phyloP scores from a whole-genome alignment of 179 eudicot species.

The Vitellaria paradoxa region DNA sequence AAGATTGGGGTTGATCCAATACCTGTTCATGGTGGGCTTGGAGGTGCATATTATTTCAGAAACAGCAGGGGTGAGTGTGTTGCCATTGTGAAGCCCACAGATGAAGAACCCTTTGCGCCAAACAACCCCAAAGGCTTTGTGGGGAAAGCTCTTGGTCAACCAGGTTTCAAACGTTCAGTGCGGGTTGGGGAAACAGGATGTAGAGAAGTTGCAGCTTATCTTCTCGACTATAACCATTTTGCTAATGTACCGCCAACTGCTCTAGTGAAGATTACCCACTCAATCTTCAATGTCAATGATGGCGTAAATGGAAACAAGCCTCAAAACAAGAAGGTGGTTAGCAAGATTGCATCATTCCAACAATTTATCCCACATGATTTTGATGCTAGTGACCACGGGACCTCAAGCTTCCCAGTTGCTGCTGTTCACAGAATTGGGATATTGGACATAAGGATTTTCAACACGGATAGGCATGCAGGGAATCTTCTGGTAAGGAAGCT shows the following conservation, averaged over 20 bases:
- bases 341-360: slow-evolving; percentile 67
- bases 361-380: slow-evolving; percentile 62
- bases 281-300: slow-evolving; percentile 46
- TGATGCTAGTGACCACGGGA: slow-evolving; percentile 69
- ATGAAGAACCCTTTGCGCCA: slow-evolving; percentile 74
- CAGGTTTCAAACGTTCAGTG: slow-evolving; percentile 61
- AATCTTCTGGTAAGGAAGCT: slow-evolving; percentile 58
- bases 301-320: slow-evolving; percentile 37
- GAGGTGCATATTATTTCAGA: slow-evolving; percentile 59
- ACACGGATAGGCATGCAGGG: slow-evolving; percentile 68
- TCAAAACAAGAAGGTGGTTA: slow-evolving; percentile 25
- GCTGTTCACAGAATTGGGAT: slow-evolving; percentile 69
- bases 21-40: slow-evolving; percentile 52
- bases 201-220: slow-evolving; percentile 68
- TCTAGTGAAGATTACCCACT: slow-evolving; percentile 53
- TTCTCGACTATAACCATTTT: slow-evolving; percentile 51
- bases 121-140: slow-evolving; percentile 64
- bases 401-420: slow-evolving; percentile 54
- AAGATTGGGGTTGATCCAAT: slow-evolving; percentile 52
- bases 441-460: slow-evolving; percentile 54
- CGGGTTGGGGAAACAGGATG: slow-evolving; percentile 69
- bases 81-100: slow-evolving; percentile 68
- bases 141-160: slow-evolving; percentile 62
- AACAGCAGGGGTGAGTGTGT: slow-evolving; percentile 42
- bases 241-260: slow-evolving; percentile 69